Conservation (phyloP, 169 alveolate genomes). For the Perkinsus marinus region DNA sequence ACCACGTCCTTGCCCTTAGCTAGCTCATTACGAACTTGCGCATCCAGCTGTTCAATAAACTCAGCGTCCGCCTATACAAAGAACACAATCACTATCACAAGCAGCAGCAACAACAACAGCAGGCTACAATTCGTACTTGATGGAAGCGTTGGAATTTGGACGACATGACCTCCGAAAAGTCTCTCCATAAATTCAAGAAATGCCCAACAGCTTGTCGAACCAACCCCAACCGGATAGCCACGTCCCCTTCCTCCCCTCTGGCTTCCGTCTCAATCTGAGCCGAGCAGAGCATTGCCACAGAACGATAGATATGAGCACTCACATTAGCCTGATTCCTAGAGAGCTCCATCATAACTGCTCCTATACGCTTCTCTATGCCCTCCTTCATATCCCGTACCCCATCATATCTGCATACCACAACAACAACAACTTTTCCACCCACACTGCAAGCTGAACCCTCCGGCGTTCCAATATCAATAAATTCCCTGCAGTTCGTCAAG, state of each 20-base stretch:
- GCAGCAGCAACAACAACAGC: neutral
- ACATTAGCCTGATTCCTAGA: neutral
- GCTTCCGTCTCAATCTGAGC: neutral
- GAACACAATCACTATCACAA: neutral
- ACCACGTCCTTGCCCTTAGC: neutral
- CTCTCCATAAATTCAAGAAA: neutral
- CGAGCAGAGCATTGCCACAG: neutral
- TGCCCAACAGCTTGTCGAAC: neutral
- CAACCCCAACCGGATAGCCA: neutral
- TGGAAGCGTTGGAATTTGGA: neutral
- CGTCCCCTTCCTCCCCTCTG: neutral
- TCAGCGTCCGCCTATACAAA: neutral
- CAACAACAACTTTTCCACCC: neutral
- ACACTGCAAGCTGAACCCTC: no score
- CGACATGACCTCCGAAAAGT: neutral
- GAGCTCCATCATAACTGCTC: neutral
- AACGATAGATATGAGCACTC: neutral
- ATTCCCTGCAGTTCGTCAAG: no score
- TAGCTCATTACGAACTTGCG: neutral
- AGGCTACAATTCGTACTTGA: neutral
- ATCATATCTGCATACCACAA: neutral
- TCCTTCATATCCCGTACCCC: neutral
- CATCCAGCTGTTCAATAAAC: neutral
- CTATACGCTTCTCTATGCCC: neutral
- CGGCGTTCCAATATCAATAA: no score